These are phyloP conservation scores for Sordariomycetes sp. DNA, from an alignment of 2,329 filamentous ascomycete species.

Conservation along the genomic window DNA sequence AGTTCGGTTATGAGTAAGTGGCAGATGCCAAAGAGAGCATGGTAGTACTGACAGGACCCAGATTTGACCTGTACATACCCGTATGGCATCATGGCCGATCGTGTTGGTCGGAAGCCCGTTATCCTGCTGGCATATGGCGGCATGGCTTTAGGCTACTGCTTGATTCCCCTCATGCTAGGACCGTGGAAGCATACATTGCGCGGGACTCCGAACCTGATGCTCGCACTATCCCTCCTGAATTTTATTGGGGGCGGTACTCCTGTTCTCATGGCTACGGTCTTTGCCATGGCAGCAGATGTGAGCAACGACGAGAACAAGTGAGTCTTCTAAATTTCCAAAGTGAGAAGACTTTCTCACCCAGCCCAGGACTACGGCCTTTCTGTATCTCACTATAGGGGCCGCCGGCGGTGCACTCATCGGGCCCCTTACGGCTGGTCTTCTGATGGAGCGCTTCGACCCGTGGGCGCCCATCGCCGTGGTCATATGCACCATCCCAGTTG, in stretches of 20 bases:
- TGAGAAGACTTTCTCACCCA: too few relatives aligned
- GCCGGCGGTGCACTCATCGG: slow-evolving; percentile 28
- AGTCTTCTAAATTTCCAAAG: too few relatives aligned
- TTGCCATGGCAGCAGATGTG: slow-evolving; percentile 32
- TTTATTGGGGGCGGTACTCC: slow-evolving; percentile 29
- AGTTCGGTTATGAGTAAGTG: slow-evolving; percentile 22
- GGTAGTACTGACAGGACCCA: too few relatives aligned
- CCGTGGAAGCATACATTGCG: slow-evolving; percentile 14
- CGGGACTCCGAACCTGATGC: slow-evolving; percentile 23
- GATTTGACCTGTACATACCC: slow-evolving; percentile 28
- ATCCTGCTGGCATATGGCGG: slow-evolving; percentile 25
- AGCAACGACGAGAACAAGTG: slow-evolving; percentile 29
- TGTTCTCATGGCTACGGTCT: slow-evolving; percentile 28
- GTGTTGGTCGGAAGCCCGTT: slow-evolving; percentile 32
- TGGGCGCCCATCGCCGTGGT: slow-evolving; percentile 30
- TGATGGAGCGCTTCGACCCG: slow-evolving; percentile 27
- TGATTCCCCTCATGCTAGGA: slow-evolving; percentile 22
- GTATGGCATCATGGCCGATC: slow-evolving; percentile 32
- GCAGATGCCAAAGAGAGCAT: too few relatives aligned
- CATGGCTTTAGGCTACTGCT: slow-evolving; percentile 20
- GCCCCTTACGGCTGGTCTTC: slow-evolving; percentile 24
- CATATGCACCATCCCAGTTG: slow-evolving; percentile 17
- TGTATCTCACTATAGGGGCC: slow-evolving; percentile 31
- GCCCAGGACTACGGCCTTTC: slow-evolving; percentile 27
- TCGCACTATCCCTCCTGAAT: slow-evolving; percentile 21